phyloP scores from a whole-genome alignment of 768 basidiomycete genomes.

The Leccinum aurantiacum region DNA sequence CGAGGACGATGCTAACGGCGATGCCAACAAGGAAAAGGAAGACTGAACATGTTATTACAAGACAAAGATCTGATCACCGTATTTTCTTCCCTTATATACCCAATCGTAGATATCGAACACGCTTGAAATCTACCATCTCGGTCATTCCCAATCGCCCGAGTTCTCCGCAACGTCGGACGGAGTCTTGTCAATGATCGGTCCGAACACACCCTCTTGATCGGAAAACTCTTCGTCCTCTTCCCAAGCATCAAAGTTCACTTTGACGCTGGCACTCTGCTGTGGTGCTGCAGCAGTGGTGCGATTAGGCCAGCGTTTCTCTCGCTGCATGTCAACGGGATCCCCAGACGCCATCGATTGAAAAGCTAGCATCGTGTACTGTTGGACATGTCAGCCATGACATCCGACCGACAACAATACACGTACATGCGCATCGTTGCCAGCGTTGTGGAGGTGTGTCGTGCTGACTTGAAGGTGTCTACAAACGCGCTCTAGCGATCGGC shows the following conservation, averaged over 20 bases:
- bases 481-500: constrained; percentile 56
- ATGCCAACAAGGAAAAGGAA: constrained; percentile 30
- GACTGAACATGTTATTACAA: constrained; percentile 23
- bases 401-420: constrained; percentile 20
- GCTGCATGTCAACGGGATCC: constrained; percentile 69
- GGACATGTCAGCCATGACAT: background rate
- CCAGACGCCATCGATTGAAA: constrained; percentile 73
- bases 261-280: constrained; percentile 35
- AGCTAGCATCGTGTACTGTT: constrained; percentile 68
- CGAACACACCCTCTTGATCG: constrained; percentile 43
- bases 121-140: background rate
- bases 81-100: constrained; percentile 10
- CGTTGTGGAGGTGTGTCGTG: constrained; percentile 69
- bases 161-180: constrained; percentile 5
- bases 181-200: constrained; percentile 22
- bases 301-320: constrained; percentile 78
- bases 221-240: constrained; percentile 54
- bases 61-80: background rate
- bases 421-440: constrained; percentile 85
- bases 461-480: constrained; percentile 62
- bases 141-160: constrained; percentile 3
- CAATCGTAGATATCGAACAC: constrained; percentile 1
- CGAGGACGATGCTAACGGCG: constrained; percentile 34
- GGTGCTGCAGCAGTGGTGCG: constrained; percentile 38
- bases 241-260: constrained; percentile 58